phyloP scores from a whole-genome alignment of 2,329 filamentous ascomycete genomes.

The Fusarium nisikadoi region DNA sequence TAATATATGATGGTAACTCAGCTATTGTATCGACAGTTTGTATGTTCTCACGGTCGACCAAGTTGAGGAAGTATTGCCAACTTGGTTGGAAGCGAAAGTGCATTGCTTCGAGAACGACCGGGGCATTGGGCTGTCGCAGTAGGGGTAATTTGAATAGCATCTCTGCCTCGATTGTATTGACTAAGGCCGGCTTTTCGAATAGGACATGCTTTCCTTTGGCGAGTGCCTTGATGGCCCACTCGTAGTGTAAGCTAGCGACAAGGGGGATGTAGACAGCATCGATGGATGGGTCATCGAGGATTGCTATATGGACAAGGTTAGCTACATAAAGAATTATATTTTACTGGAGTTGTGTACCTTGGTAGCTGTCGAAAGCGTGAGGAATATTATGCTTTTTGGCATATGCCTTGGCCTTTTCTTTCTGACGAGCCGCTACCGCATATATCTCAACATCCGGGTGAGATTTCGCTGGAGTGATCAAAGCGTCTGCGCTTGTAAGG shows the following conservation, averaged over 20 bases:
- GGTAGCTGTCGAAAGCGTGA: not conserved
- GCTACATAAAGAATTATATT: rapidly evolving
- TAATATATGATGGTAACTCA: rapidly evolving
- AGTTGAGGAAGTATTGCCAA: not conserved
- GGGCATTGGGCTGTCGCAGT: not conserved
- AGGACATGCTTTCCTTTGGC: not conserved
- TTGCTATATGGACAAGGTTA: not conserved
- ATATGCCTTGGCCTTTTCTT: not conserved
- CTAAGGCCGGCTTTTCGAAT: not conserved
- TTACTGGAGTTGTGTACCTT: not conserved
- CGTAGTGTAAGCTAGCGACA: not conserved
- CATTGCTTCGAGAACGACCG: not conserved
- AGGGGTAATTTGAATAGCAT: not conserved
- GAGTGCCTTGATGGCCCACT: not conserved
- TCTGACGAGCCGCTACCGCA: not conserved
- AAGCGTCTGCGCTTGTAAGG: not conserved
- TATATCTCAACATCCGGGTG: not conserved
- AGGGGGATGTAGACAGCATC: slow-evolving; percentile 3
- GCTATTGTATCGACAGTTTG: rapidly evolving
- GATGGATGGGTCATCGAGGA: not conserved
- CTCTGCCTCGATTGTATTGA: not conserved
- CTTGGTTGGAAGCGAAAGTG: slow-evolving; percentile 1
- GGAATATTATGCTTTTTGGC: not conserved
- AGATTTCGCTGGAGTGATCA: not conserved
- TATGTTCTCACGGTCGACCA: not conserved